Base-by-base conservation (phyloP, 73 alveolate genomes). In the Tetrahymena thermophila region DNA sequence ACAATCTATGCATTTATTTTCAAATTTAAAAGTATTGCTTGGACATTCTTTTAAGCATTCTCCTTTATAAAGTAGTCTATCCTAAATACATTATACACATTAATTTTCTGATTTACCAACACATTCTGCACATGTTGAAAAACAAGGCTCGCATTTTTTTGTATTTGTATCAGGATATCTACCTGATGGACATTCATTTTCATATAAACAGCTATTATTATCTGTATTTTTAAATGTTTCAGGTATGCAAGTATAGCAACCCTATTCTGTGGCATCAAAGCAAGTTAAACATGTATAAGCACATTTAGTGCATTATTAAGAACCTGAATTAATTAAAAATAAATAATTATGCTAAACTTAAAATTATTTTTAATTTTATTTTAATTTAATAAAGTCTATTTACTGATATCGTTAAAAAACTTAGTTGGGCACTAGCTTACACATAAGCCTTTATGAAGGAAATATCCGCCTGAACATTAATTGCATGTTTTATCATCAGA, bases 211-310 rank as follows among this genome's bases (percentile, higher is more conserved):
- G 37, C 89, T 71, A 71, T 34, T 71, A 31, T 71, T 31, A 3
- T 71, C 89, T 28, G 17, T 11, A 25, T 71, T 71, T 71, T 71
- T 71, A 13, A 71, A 71, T 19, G 89, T 71, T n/a, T 15, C 17
- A 71, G 8, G 1, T 11, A 83, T 94, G 57, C 96, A 94, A 10
- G 96, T 94, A n/a, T 35, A 94, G 34, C 96, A 94, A 71, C 93
- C 93, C 11, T 38, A 3, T 1, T 35, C 35, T 25, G 94, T 93
- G 13, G 56, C 19, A 37, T 94, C 85, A 35, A 28, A 10, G 38
- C 96, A 94, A 94, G 96, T 58, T 17, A 56, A 40, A 37, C 96
- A 94, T 35, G 94, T 94, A 11, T 31, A 93, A 94, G 35, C 34
- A 94, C 96, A 94, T 58, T 94, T 56, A 34, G 23, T 71, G 37